Evolutionary conservation across 2,329 filamentous ascomycete species (phyloP), one percentile per base, ranked within the genome.

Genomic region (Apiospora arundinis): DNA sequence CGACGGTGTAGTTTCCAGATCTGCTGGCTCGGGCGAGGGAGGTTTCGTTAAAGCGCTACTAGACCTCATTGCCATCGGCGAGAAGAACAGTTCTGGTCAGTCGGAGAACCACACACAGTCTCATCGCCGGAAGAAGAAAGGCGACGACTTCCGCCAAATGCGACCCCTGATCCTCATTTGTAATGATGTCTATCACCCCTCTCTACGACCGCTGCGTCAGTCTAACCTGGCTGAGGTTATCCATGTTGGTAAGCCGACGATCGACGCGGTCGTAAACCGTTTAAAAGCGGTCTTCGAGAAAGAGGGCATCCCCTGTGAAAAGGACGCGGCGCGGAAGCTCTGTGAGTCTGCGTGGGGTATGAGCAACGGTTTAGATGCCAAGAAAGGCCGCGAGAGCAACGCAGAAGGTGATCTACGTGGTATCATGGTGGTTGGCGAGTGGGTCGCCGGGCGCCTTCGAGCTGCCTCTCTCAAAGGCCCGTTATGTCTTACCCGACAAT

Each of bases 41-140:
- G 96, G 96, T 0, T 99, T 99, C 75, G 91, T 99, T 82, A 97
- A 95, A 80, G 96, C 96, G 1, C 84, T 99, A 72, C 95, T 99
- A 73, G 96, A 99, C 76, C 87, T 99, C 4, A 92, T 98, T 65
- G 85, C 92, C 66, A 85, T 94, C 14, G 96, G 98, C 77, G 93
- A 97, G 81, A 95, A 92, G 83, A 98, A 98, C 76, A 87, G 80
- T 37, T 77, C 80, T 0, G 74, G 76, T 0, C 77, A 78, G 23
- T 75, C 74, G 0, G 72, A 82, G 78, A 48, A 80, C 16, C 74
- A 78, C 12, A 75, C 81, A 11, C 73, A 79, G 8, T 46, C 70
- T 56, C 82, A 86, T 72, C 79, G 80, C 67, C 89, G 86, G 75
- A 93, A 91, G 81, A 94, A 89, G 81, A 95, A 94, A 79, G 92